Evolutionary conservation across 2,329 filamentous ascomycete species (phyloP).

Genomic region (Phaeosphaeriaceae sp.): DNA sequence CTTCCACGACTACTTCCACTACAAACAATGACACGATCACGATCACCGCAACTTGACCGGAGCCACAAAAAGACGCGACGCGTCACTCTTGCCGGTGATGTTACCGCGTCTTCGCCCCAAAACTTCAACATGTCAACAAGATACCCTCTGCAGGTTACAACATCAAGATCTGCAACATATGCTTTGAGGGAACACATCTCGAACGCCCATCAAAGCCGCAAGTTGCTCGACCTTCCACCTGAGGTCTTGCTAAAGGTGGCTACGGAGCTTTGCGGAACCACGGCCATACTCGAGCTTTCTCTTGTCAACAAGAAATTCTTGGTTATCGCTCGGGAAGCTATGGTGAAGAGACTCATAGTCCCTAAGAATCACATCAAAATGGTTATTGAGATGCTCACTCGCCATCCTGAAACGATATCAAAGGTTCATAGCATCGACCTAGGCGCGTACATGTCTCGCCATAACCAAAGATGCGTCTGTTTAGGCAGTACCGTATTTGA

Average conservation of each 20-base stretch:
- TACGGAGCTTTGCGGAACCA: constrained; percentile 2
- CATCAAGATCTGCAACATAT: too few species aligned
- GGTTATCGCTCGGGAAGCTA: constrained; percentile 18
- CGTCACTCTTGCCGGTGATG: neutral
- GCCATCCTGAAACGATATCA: constrained; percentile 9
- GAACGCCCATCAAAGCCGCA: neutral
- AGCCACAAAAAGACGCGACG: constrained; percentile 11
- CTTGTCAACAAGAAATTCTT: constrained; percentile 15
- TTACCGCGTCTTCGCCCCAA: neutral
- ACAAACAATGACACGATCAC: neutral
- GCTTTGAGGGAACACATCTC: neutral
- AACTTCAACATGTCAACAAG: too few species aligned
- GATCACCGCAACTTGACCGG: neutral
- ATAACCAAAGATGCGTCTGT: constrained; percentile 4
- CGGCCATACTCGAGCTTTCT: constrained; percentile 12
- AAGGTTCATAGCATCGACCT: constrained; percentile 20
- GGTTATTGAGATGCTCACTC: constrained; percentile 13
- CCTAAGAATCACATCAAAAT: constrained; percentile 14
- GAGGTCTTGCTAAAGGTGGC: constrained; percentile 19
- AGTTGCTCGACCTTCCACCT: constrained; percentile 11
- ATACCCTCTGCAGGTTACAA: too few species aligned
- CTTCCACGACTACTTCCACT: neutral
- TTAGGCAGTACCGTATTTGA: neutral
- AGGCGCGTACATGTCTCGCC: constrained; percentile 14
- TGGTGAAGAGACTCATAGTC: constrained; percentile 14